These are phyloP conservation scores for Trichoderma lentiforme DNA, from an alignment of 2,329 filamentous ascomycete genomes.

Conservation along the genomic window DNA sequence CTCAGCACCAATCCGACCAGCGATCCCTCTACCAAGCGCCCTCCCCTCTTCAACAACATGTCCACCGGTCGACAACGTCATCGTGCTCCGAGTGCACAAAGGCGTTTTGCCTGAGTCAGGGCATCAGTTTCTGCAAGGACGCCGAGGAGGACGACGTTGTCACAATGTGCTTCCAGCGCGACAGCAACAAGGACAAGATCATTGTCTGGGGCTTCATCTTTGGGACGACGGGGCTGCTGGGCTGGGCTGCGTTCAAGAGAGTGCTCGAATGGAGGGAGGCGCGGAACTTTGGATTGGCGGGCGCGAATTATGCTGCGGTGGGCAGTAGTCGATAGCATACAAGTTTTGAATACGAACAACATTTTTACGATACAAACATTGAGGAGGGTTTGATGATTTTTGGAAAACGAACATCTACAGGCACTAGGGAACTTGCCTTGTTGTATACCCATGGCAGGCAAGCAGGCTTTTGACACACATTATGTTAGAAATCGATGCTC, in stretches of 20 bases:
- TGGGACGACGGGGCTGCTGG: constrained; percentile 55
- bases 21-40: constrained; percentile 19
- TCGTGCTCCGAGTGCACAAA: constrained; percentile 62
- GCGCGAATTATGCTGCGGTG: constrained; percentile 32
- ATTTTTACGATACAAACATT: neutral
- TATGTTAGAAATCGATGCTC: neutral
- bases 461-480: neutral
- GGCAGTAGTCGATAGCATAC: constrained; percentile 15
- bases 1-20: constrained; percentile 32
- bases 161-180: constrained; percentile 63
- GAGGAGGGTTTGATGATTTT: neutral
- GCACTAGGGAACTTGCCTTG: neutral
- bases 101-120: constrained; percentile 58
- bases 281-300: constrained; percentile 29
- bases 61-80: constrained; percentile 39
- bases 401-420: neutral
- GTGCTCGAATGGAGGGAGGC: constrained; percentile 41
- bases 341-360: neutral
- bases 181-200: constrained; percentile 63
- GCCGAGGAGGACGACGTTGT: constrained; percentile 60
- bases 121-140: constrained; percentile 60
- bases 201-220: constrained; percentile 64
- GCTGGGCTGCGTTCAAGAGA: constrained; percentile 55
- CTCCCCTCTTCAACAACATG: constrained; percentile 1
- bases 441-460: neutral